phyloP scores from a whole-genome alignment of 2,329 filamentous ascomycete genomes.

The Aspergillus fumigatus region DNA sequence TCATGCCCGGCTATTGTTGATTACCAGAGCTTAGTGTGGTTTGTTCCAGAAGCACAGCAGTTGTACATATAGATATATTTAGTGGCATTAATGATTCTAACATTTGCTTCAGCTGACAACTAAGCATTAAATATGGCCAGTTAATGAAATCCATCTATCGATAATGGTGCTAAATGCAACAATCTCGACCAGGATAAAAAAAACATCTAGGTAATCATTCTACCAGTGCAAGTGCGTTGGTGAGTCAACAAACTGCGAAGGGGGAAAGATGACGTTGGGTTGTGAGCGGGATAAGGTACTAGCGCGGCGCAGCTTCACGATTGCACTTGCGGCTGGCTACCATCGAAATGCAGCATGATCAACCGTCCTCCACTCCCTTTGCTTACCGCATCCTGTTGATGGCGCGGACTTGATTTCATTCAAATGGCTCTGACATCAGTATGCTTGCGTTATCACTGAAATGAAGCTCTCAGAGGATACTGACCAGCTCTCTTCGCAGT shows the following conservation, averaged over 20 bases:
- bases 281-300: slow-evolving; percentile 1
- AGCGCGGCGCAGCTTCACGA: slow-evolving; percentile 16
- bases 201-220: not conserved
- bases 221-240: not conserved
- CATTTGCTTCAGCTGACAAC: not conserved
- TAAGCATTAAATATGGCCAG: not conserved
- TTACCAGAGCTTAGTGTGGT: not conserved
- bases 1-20: not conserved
- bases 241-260: not conserved
- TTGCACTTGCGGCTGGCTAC: slow-evolving; percentile 5
- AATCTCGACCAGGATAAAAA: not conserved
- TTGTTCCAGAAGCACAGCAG: too few relatives aligned
- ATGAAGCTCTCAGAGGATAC: slow-evolving; percentile 1
- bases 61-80: not conserved
- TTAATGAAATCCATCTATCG: not conserved
- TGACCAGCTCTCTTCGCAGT: slow-evolving; percentile 51
- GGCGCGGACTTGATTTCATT: slow-evolving; percentile 27
- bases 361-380: slow-evolving; percentile 14
- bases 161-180: not conserved
- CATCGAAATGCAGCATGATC: slow-evolving; percentile 15
- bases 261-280: not conserved
- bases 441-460: not conserved
- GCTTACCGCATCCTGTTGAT: slow-evolving; percentile 18
- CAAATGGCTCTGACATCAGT: slow-evolving; percentile 45
- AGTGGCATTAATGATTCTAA: not conserved